phyloP scores from a whole-genome alignment of 495 filamentous ascomycete species.

The Friedmanniomyces simplex region DNA sequence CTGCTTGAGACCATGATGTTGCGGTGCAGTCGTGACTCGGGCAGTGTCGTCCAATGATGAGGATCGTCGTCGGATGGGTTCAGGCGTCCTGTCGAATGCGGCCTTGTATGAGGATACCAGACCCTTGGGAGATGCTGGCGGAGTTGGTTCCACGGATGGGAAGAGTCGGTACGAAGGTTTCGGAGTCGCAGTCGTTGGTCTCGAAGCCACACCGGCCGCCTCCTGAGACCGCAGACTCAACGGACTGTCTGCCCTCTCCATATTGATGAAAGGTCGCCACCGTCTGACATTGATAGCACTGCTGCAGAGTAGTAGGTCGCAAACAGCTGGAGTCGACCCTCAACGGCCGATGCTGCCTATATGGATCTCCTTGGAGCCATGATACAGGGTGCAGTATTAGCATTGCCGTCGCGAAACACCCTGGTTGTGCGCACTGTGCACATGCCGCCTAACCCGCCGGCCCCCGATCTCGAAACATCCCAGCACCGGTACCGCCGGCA shows the following conservation, averaged over 20 bases:
- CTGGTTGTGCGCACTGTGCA: neutral
- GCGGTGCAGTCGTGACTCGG: neutral
- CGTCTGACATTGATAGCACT: neutral
- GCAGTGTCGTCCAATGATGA: slow-evolving; percentile 11
- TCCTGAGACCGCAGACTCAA: neutral
- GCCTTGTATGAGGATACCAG: neutral
- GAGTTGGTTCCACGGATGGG: slow-evolving; percentile 14
- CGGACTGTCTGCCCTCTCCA: neutral
- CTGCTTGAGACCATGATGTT: neutral
- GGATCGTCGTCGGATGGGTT: slow-evolving; percentile 1
- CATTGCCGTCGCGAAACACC: neutral
- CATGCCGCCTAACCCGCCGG: neutral
- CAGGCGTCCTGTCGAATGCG: neutral
- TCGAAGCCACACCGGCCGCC: neutral
- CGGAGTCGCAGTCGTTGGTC: neutral
- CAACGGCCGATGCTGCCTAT: neutral
- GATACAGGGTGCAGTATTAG: neutral
- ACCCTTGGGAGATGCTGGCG: slow-evolving; percentile 3
- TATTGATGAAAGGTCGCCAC: neutral
- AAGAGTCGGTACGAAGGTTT: slow-evolving; percentile 13
- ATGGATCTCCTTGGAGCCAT: neutral
- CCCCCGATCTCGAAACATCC: neutral
- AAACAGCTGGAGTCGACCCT: neutral
- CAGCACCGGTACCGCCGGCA: no score
- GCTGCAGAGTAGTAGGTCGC: neutral